Conservation (phyloP, 1,284 basidiomycete genomes). For the Austroboletus niveus region DNA sequence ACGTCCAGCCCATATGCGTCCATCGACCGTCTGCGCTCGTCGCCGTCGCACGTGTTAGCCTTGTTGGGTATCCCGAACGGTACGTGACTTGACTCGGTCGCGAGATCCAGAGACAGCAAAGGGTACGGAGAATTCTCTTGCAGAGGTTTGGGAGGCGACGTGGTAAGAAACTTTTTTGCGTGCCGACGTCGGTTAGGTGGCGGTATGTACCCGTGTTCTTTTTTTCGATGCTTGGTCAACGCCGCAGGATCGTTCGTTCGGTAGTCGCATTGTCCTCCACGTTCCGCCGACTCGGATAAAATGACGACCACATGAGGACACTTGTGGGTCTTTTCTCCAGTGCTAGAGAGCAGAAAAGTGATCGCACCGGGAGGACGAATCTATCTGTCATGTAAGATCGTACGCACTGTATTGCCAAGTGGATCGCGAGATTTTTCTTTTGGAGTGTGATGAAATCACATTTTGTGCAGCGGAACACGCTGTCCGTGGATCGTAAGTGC, state of each 20-base stretch:
- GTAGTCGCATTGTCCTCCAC: slow-evolving; percentile 15
- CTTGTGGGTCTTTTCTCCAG: slow-evolving; percentile 20
- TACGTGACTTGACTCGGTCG: background rate
- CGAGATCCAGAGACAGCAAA: background rate
- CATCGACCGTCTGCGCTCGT: background rate
- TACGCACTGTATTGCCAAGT: slow-evolving; percentile 22
- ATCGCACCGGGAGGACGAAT: background rate
- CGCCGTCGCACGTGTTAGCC: background rate
- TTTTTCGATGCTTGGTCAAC: slow-evolving; percentile 29
- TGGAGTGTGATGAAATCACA: slow-evolving; percentile 25
- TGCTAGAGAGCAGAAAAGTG: slow-evolving; percentile 10
- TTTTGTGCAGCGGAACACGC: slow-evolving; percentile 16
- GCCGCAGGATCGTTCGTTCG: slow-evolving; percentile 29
- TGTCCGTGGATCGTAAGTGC: slow-evolving; percentile 1
- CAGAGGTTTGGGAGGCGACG: background rate
- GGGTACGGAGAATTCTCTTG: background rate
- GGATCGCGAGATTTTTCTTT: slow-evolving; percentile 26
- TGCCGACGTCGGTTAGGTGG: slow-evolving; percentile 6
- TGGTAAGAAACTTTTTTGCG: background rate
- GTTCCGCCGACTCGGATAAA: background rate
- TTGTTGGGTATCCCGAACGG: background rate
- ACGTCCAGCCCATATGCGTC: background rate
- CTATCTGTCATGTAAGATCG: background rate
- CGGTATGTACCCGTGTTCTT: slow-evolving; percentile 22
- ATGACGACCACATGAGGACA: slow-evolving; percentile 21